These are phyloP conservation scores for Leishmania aethiopica DNA, from an alignment of 208 protist genomes.

Conservation along the genomic window DNA sequence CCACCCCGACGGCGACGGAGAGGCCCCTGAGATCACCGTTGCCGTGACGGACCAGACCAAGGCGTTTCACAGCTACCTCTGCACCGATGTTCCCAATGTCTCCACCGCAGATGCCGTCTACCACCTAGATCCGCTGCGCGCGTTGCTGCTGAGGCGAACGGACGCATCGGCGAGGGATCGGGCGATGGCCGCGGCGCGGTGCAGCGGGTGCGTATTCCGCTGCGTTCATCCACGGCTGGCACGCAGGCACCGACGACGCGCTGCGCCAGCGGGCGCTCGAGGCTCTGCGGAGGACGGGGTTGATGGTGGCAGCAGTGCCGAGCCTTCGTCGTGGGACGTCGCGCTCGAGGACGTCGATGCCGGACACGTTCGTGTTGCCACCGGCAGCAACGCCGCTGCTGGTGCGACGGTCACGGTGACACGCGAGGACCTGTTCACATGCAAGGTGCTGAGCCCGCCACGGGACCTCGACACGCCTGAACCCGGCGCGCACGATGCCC, in stretches of 20 bases:
- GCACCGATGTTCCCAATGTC: conserved; percentile 5
- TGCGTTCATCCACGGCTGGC: conserved; percentile 19
- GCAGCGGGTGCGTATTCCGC: conserved; percentile 12
- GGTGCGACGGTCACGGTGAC: neutral
- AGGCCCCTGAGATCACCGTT: conserved; percentile 18
- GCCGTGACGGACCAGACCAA: neutral
- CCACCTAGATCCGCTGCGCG: conserved; percentile 9
- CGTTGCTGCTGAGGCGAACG: neutral
- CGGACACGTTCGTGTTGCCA: neutral
- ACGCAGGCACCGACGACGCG: neutral
- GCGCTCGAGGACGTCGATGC: conserved; percentile 24
- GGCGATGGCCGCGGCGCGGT: neutral
- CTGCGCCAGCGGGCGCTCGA: neutral
- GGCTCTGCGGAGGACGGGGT: neutral
- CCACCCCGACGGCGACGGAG: neutral
- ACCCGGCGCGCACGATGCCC: neutral
- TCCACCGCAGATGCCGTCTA: neutral
- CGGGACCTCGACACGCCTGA: neutral
- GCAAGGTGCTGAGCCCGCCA: conserved; percentile 1
- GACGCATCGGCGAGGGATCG: neutral
- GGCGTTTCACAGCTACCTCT: conserved; percentile 17
- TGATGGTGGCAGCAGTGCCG: neutral
- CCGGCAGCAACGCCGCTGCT: neutral
- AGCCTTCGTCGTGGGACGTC: conserved; percentile 15
- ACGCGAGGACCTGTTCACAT: conserved; percentile 18